These are phyloP conservation scores for Kurtzmaniella quercitrusa DNA, from an alignment of 1,139 yeast genomes.

Conservation along the genomic window DNA sequence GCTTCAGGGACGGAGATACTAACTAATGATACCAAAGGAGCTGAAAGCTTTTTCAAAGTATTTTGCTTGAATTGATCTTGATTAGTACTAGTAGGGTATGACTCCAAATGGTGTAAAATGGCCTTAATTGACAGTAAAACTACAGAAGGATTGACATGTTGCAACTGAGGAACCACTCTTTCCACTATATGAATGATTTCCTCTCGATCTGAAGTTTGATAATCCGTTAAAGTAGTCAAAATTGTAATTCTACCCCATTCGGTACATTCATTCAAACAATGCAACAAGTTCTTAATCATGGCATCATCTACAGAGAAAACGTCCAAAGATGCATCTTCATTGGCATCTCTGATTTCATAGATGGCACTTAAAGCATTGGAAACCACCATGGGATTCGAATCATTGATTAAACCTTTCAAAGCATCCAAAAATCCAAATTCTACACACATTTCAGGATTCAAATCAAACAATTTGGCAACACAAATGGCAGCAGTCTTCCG, in stretches of 20 bases:
- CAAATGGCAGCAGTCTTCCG: constrained; percentile 97
- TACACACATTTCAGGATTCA: constrained; percentile 73
- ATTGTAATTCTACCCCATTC: constrained; percentile 98
- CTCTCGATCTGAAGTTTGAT: constrained; percentile 46
- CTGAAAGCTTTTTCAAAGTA: constrained; percentile 71
- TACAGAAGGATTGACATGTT: constrained; percentile 95
- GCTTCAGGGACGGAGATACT: constrained; percentile 88
- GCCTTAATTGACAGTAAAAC: constrained; percentile 85
- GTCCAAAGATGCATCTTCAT: constrained; percentile 44
- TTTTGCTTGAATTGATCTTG: constrained; percentile 21
- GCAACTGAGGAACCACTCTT: constrained; percentile 90
- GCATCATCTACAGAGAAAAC: constrained; percentile 38
- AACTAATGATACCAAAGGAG: constrained; percentile 86
- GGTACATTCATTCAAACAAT: constrained; percentile 92
- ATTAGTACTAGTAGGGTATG: constrained; percentile 29
- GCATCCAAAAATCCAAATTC: constrained; percentile 82
- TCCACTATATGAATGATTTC: constrained; percentile 88
- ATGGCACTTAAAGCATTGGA: constrained; percentile 90
- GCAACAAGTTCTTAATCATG: constrained; percentile 60
- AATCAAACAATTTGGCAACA: constrained; percentile 90
- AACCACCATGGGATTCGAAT: constrained; percentile 93
- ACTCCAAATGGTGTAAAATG: constrained; percentile 66
- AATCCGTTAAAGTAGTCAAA: constrained; percentile 75
- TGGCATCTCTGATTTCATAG: constrained; percentile 71
- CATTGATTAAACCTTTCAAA: constrained; percentile 68